A percentile compares a stretch with the other conserved stretches of the same genome.
These are phyloP conservation scores for Melanogaster broomeanus DNA, from an alignment of 768 basidiomycete species.

Conservation along the genomic window DNA sequence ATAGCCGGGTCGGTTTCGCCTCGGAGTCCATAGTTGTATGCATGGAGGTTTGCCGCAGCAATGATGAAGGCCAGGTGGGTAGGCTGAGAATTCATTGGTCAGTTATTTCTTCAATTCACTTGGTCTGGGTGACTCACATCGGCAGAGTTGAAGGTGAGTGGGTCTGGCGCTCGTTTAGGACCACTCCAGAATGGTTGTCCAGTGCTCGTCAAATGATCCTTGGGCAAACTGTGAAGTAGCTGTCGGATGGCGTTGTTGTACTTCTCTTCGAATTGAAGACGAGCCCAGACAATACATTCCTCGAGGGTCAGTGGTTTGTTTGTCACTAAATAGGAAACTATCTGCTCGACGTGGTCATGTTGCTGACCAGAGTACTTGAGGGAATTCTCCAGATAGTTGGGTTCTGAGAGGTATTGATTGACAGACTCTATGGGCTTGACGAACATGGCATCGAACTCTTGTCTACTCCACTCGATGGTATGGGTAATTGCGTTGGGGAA, in stretches of 20 bases:
- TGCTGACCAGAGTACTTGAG: slow-evolving; percentile 92
- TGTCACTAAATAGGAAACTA: slow-evolving; percentile 85
- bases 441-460: slow-evolving; percentile 90
- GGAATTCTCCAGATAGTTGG: slow-evolving; percentile 90
- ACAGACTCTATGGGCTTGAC: slow-evolving; percentile 93
- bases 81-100: slow-evolving; percentile 47
- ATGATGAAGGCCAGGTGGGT: slow-evolving; percentile 88
- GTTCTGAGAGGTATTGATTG: slow-evolving; percentile 95
- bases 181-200: slow-evolving; percentile 99
- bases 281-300: slow-evolving; percentile 97
- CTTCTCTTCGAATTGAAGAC: slow-evolving; percentile 91
- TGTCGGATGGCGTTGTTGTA: slow-evolving; percentile 94
- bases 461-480: slow-evolving; percentile 98
- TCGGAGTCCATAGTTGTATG: slow-evolving; percentile 95
- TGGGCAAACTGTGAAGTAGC: slow-evolving; percentile 90
- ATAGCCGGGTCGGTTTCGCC: slow-evolving; percentile 78
- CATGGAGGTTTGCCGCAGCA: slow-evolving; percentile 93
- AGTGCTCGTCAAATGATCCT: slow-evolving; percentile 86
- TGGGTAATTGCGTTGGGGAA: slow-evolving; percentile 98
- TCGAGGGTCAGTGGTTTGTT: slow-evolving; percentile 95
- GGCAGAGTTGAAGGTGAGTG: slow-evolving; percentile 81
- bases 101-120: slow-evolving; percentile 5
- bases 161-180: slow-evolving; percentile 94
- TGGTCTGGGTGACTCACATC: slow-evolving; percentile 60
- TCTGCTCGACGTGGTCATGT: slow-evolving; percentile 85